phyloP scores from a whole-genome alignment of 192 early-diverging fungal genomes.

The Linnemannia elongata region DNA sequence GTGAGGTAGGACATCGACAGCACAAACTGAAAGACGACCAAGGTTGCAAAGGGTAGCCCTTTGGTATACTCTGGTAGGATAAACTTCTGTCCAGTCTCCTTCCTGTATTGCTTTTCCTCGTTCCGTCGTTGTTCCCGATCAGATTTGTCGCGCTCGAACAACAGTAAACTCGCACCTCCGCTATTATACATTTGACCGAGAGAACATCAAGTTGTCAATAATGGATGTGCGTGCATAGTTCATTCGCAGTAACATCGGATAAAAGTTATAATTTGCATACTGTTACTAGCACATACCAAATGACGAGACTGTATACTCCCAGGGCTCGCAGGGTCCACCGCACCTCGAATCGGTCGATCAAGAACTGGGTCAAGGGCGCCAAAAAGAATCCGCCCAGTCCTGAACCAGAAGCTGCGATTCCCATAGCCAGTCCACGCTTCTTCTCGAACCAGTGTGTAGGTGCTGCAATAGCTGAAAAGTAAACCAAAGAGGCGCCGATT shows the following conservation, averaged over 20 bases:
- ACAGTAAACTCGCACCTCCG: constrained; percentile 19
- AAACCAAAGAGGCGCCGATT: constrained; percentile 71
- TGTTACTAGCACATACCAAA: constrained; percentile 23
- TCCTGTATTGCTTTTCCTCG: background rate
- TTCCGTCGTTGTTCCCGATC: background rate
- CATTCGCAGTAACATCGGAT: background rate
- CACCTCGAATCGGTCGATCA: constrained; percentile 69
- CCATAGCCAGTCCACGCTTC: constrained; percentile 75
- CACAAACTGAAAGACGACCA: constrained; percentile 20
- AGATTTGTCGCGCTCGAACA: constrained; percentile 15
- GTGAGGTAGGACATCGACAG: constrained; percentile 41
- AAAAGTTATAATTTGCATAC: background rate
- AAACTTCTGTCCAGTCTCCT: background rate
- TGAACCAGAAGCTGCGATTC: constrained; percentile 78
- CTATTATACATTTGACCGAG: background rate
- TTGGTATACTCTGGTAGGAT: constrained; percentile 13
- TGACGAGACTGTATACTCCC: constrained; percentile 65
- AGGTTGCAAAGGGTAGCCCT: constrained; percentile 5
- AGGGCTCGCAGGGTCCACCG: constrained; percentile 71
- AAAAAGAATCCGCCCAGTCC: constrained; percentile 81
- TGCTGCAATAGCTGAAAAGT: constrained; percentile 72
- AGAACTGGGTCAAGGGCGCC: constrained; percentile 60
- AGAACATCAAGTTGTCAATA: background rate
- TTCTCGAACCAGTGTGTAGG: constrained; percentile 79
- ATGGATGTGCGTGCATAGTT: background rate